These are phyloP conservation scores for Pestalotiopsis fici DNA, from an alignment of 2,329 filamentous ascomycete species.

Conservation along the genomic window DNA sequence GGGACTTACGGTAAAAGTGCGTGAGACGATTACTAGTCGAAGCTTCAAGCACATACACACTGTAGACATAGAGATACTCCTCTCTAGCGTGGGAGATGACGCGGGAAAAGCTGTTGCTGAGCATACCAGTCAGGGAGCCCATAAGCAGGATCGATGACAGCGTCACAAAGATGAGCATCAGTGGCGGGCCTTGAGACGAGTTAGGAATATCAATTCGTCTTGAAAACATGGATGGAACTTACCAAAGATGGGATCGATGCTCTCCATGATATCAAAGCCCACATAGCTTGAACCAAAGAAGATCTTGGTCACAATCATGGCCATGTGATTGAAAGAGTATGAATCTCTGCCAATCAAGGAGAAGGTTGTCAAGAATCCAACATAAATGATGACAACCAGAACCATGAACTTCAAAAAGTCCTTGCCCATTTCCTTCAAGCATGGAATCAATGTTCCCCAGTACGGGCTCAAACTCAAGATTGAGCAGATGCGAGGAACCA, in stretches of 20 bases:
- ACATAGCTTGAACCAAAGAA: constrained; percentile 78
- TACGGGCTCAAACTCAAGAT: constrained; percentile 85
- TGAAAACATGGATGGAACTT: constrained; percentile 1
- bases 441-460: constrained; percentile 87
- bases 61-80: constrained; percentile 79
- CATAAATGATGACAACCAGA: constrained; percentile 77
- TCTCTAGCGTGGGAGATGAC: constrained; percentile 67
- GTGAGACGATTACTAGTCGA: constrained; percentile 70
- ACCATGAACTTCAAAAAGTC: constrained; percentile 79
- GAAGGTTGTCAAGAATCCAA: constrained; percentile 88
- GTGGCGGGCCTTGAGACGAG: constrained; percentile 44
- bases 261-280: constrained; percentile 69
- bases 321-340: constrained; percentile 68
- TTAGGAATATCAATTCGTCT: not conserved
- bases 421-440: constrained; percentile 91
- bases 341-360: constrained; percentile 72
- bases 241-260: constrained; percentile 59
- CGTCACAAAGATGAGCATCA: constrained; percentile 74
- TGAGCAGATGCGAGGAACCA: constrained; percentile 87
- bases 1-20: constrained; percentile 59
- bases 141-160: constrained; percentile 79
- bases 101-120: constrained; percentile 73
- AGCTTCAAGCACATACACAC: constrained; percentile 64
- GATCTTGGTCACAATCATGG: constrained; percentile 76
- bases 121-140: constrained; percentile 75